These are phyloP conservation scores for Quercus rubra DNA, from an alignment of 306 rosid genomes.

Conservation along the genomic window DNA sequence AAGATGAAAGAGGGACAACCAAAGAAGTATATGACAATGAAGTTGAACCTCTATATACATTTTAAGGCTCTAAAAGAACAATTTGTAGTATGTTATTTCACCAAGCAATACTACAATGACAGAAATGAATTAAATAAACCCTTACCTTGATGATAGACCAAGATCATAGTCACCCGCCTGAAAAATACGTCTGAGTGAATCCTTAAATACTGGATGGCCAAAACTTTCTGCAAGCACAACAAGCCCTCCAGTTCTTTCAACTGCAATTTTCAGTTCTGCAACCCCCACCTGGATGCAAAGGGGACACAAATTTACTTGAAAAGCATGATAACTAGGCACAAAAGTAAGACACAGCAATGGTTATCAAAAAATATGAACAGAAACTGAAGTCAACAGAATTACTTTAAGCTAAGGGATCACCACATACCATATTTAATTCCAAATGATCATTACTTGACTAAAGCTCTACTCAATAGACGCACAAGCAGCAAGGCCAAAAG, in stretches of 20 bases:
- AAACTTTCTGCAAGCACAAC: constrained; percentile 98
- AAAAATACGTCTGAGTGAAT: constrained; percentile 78
- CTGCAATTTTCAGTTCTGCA: constrained; percentile 93
- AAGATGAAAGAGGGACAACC: too few relatives aligned
- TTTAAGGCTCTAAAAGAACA: neutral
- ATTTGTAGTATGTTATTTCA: neutral
- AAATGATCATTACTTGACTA: neutral
- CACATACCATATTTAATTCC: neutral
- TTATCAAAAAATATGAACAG: neutral
- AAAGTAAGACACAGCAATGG: neutral
- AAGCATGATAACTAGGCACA: constrained; percentile 15
- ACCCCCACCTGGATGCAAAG: constrained; percentile 71
- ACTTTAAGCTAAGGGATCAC: neutral
- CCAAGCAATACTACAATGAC: neutral
- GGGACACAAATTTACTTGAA: constrained; percentile 14
- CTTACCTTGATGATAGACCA: constrained; percentile 91
- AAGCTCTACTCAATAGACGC: neutral
- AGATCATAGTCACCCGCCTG: constrained; percentile 74
- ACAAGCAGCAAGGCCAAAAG: neutral
- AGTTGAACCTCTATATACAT: neutral
- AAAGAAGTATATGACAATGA: neutral
- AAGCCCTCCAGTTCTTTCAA: constrained; percentile 94
- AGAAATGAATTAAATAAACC: constrained; percentile 3
- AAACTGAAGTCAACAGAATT: neutral
- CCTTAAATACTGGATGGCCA: constrained; percentile 90